Percentiles rank a stretch among this genome's conserved stretches.
Conservation (phyloP, 2,329 filamentous ascomycete genomes). For the Furcasterigmium furcatum region DNA sequence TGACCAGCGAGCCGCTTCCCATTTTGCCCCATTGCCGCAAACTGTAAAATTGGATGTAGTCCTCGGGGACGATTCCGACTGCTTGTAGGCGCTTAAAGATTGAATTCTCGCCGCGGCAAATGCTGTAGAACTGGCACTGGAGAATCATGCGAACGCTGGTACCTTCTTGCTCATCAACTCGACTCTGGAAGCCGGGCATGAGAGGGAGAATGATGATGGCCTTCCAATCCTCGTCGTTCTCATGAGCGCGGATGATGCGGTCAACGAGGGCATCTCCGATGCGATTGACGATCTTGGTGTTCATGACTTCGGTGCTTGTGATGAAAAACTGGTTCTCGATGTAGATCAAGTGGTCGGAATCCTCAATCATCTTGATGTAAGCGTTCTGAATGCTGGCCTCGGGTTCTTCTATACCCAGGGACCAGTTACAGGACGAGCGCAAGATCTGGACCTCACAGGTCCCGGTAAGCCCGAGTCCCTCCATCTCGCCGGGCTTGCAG, state of each 20-base stretch:
- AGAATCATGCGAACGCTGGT: slow-evolving; percentile 94
- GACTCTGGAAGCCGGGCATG: slow-evolving; percentile 98
- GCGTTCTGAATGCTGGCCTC: slow-evolving; percentile 96
- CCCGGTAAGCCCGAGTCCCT: slow-evolving; percentile 82
- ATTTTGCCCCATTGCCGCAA: slow-evolving; percentile 91
- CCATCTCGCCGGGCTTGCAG: slow-evolving; percentile 80
- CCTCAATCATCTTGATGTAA: slow-evolving; percentile 90
- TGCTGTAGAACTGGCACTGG: slow-evolving; percentile 95
- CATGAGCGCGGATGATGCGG: slow-evolving; percentile 79
- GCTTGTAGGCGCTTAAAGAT: slow-evolving; percentile 85
- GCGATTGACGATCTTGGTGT: slow-evolving; percentile 83
- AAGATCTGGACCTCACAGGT: slow-evolving; percentile 97
- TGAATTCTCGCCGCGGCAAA: slow-evolving; percentile 86
- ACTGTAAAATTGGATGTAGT: slow-evolving; percentile 94
- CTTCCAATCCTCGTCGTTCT: slow-evolving; percentile 85
- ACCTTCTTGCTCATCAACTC: slow-evolving; percentile 88
- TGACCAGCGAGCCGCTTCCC: slow-evolving; percentile 79
- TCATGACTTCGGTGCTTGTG: slow-evolving; percentile 84
- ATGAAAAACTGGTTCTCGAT: slow-evolving; percentile 99
- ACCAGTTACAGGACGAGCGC: slow-evolving; percentile 88
- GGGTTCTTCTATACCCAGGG: slow-evolving; percentile 79
- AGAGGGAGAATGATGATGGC: slow-evolving; percentile 87
- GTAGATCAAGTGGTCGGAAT: slow-evolving; percentile 96
- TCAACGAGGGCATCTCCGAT: slow-evolving; percentile 95
- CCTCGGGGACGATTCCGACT: slow-evolving; percentile 82